Percentiles rank a stretch among this genome's conserved stretches.
phyloP scores from a whole-genome alignment of 768 basidiomycete species.

The Ramaria sp. region DNA sequence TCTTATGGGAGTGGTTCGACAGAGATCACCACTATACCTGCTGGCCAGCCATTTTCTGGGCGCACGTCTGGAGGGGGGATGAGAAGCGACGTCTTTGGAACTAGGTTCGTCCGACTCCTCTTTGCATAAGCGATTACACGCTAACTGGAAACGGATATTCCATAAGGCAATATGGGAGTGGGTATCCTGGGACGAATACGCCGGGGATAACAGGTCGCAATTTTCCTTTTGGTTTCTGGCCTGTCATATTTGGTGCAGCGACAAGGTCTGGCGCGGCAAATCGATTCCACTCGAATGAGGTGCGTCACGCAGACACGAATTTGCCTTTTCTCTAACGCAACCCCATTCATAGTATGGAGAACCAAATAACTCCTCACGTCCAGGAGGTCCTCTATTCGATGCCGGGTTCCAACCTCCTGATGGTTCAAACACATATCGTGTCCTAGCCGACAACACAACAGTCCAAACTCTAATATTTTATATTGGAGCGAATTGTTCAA shows the following conservation, averaged over 20 bases:
- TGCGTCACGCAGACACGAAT: slow-evolving; percentile 13
- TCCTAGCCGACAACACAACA: slow-evolving; percentile 39
- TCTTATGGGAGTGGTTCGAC: slow-evolving; percentile 26
- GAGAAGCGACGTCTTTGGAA: slow-evolving; percentile 33
- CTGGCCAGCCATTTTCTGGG: slow-evolving; percentile 27
- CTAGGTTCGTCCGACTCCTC: slow-evolving; percentile 22
- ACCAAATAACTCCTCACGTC: slow-evolving; percentile 33
- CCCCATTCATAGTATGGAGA: slow-evolving; percentile 31
- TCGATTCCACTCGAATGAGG: slow-evolving; percentile 32
- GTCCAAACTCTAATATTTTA: slow-evolving; percentile 31
- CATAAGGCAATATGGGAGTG: slow-evolving; percentile 46
- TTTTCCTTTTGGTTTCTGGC: slow-evolving; percentile 64
- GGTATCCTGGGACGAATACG: slow-evolving; percentile 40
- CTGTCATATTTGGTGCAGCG: slow-evolving; percentile 36
- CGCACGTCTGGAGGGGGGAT: slow-evolving; percentile 43
- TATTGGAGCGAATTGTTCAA: slow-evolving; percentile 33
- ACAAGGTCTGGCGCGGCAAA: slow-evolving; percentile 18
- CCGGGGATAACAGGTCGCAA: slow-evolving; percentile 36
- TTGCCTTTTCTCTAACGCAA: slow-evolving; percentile 4
- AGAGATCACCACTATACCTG: slow-evolving; percentile 24
- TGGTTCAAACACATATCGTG: slow-evolving; percentile 30
- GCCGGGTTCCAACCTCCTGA: slow-evolving; percentile 30
- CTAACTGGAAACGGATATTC: slow-evolving; percentile 2
- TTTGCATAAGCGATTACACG: slow-evolving; percentile 6
- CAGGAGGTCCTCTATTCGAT: slow-evolving; percentile 33